Evolutionary conservation across 2,329 filamentous ascomycete genomes (phyloP).

Genomic region (Phaeosphaeria sp.): DNA sequence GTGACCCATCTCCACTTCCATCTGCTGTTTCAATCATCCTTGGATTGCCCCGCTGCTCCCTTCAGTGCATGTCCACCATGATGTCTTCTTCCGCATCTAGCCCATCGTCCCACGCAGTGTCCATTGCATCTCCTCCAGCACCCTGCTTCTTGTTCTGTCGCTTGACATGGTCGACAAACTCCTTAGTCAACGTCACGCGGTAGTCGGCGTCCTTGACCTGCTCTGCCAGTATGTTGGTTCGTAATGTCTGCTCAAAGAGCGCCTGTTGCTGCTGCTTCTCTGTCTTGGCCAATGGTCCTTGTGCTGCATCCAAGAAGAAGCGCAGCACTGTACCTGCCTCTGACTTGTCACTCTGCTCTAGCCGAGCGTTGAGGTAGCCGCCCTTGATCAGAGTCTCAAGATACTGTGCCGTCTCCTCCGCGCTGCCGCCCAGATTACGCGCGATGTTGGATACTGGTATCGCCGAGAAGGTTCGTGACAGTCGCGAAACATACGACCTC

Average conservation of each 20-base stretch:
- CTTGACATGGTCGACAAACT: slow-evolving; percentile 63
- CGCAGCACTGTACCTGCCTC: slow-evolving; percentile 58
- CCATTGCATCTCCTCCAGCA: slow-evolving; percentile 44
- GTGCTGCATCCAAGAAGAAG: slow-evolving; percentile 54
- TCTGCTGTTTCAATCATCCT: neutral
- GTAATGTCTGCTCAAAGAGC: slow-evolving; percentile 57
- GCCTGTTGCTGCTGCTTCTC: slow-evolving; percentile 51
- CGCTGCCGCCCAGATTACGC: slow-evolving; percentile 56
- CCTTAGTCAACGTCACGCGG: slow-evolving; percentile 63
- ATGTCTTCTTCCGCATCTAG: slow-evolving; percentile 48
- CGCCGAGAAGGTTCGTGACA: slow-evolving; percentile 75
- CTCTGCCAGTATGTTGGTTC: slow-evolving; percentile 58
- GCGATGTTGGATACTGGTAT: slow-evolving; percentile 63
- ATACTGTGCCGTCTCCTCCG: slow-evolving; percentile 60
- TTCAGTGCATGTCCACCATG: slow-evolving; percentile 45
- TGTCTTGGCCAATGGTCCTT: slow-evolving; percentile 46
- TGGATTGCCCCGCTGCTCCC: neutral
- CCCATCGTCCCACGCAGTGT: slow-evolving; percentile 43
- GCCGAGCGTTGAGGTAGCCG: slow-evolving; percentile 58
- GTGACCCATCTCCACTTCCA: neutral
- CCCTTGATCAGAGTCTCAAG: slow-evolving; percentile 60
- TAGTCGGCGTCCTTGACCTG: slow-evolving; percentile 62
- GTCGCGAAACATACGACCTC: slow-evolving; percentile 74
- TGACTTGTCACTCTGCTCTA: slow-evolving; percentile 52
- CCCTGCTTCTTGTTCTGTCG: slow-evolving; percentile 53